These are phyloP conservation scores for Sodiomyces alkalinus DNA, from an alignment of 2,329 filamentous ascomycete species.

Conservation along the genomic window DNA sequence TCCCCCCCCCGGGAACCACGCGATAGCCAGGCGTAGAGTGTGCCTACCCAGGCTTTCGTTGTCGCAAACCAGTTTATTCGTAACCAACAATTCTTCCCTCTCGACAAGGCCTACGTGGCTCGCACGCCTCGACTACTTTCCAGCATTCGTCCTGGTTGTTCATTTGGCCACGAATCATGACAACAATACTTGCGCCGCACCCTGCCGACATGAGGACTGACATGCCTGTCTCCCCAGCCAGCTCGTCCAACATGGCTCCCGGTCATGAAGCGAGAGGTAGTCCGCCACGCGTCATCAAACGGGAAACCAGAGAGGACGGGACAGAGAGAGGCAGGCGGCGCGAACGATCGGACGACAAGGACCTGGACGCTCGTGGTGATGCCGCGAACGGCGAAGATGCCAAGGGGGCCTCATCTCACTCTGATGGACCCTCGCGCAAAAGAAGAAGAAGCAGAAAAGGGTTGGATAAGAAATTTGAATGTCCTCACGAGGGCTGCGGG, in stretches of 20 bases:
- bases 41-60: no score
- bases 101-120: no score
- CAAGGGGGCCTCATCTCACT: conserved; percentile 34
- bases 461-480: conserved; percentile 70
- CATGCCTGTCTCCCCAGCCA: conserved; percentile 22
- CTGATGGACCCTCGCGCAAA: conserved; percentile 40
- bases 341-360: conserved; percentile 26
- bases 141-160: not conserved
- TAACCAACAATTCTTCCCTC: no score
- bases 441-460: conserved; percentile 61
- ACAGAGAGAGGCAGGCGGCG: conserved; percentile 20
- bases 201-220: conserved; percentile 21
- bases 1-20: no score
- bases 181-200: conserved; percentile 24
- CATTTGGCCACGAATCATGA: conserved; percentile 17
- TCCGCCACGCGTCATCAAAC: conserved; percentile 22
- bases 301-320: conserved; percentile 25
- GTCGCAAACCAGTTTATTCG: no score
- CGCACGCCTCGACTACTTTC: no score
- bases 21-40: no score
- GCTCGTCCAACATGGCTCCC: conserved; percentile 24
- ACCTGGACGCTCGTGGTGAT: conserved; percentile 24
- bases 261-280: conserved; percentile 21
- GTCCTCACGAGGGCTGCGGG: conserved; percentile 72
- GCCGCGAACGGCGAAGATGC: conserved; percentile 23